A percentile compares a stretch with the other conserved stretches of the same genome.
Conservation (phyloP, 192 early-diverging fungal genomes). For the Geranomyces michiganensis region DNA sequence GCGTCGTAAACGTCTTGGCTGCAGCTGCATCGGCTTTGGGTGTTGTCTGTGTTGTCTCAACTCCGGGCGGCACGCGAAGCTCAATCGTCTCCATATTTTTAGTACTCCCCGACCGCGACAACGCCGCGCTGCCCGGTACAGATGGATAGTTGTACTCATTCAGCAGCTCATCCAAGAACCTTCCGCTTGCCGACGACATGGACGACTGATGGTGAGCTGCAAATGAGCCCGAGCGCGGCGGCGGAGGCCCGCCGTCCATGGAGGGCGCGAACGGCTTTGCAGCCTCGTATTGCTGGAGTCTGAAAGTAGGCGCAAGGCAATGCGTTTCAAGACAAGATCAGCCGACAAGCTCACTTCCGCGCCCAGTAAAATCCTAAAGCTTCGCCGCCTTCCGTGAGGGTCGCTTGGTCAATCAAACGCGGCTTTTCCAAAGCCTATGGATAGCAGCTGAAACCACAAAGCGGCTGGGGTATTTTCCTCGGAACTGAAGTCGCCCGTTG, state of each 20-base stretch:
- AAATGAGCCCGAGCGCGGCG: slow-evolving; percentile 12
- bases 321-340: too few species aligned
- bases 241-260: slow-evolving; percentile 15
- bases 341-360: too few species aligned
- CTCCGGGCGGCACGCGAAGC: neutral
- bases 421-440: too few species aligned
- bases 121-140: neutral
- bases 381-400: too few species aligned
- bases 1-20: neutral
- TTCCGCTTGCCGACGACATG: slow-evolving; percentile 25
- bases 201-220: slow-evolving; percentile 2
- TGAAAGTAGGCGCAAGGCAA: too few species aligned
- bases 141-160: slow-evolving; percentile 37
- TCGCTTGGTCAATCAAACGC: too few species aligned
- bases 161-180: slow-evolving; percentile 32
- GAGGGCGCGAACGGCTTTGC: neutral
- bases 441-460: too few species aligned
- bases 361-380: too few species aligned
- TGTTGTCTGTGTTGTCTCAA: neutral
- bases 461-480: too few species aligned
- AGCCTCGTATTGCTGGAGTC: too few species aligned
- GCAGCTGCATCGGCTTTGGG: neutral
- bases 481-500: too few species aligned
- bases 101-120: slow-evolving; percentile 10
- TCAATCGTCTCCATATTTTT: neutral